Evolutionary conservation across 148 eudicot species (phyloP).

Genomic region (Cornus kousa): DNA sequence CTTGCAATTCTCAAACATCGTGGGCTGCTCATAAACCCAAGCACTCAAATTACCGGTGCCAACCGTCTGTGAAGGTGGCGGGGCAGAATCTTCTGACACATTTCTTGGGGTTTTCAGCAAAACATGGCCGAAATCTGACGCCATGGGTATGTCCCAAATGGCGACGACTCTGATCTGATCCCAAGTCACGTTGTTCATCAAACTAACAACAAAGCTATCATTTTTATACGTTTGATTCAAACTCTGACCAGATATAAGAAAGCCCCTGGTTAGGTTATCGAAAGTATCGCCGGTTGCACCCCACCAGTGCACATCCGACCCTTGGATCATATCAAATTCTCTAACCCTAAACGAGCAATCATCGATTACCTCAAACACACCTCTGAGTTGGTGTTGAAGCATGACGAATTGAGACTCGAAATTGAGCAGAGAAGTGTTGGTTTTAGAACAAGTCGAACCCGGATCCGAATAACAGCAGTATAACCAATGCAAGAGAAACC

Average conservation of each 20-base stretch:
- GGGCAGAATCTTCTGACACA: conserved; percentile 30
- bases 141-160: conserved; percentile 72
- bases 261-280: conserved; percentile 71
- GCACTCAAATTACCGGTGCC: conserved; percentile 8
- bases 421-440: conserved; percentile 41
- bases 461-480: conserved; percentile 21
- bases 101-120: conserved; percentile 29
- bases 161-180: conserved; percentile 60
- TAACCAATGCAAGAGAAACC: conserved; percentile 19
- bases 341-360: conserved; percentile 80
- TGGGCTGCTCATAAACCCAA: conserved; percentile 43
- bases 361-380: conserved; percentile 54
- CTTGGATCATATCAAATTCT: conserved; percentile 81
- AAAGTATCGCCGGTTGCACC: conserved; percentile 65
- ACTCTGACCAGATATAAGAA: conserved; percentile 56
- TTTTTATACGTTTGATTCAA: conserved; percentile 62
- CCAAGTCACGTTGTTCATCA: conserved; percentile 70
- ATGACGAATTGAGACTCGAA: conserved; percentile 58
- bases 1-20: conserved; percentile 90
- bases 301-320: conserved; percentile 92
- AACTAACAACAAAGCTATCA: conserved; percentile 60
- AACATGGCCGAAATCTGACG: conserved; percentile 82
- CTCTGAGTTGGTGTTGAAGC: conserved; percentile 90
- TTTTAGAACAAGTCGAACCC: conserved; percentile 39
- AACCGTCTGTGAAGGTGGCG: conserved; percentile 32